A percentile compares a stretch with the other conserved stretches of the same genome.
These are phyloP conservation scores for Austroboletus festivus DNA, from an alignment of 768 basidiomycete species.

Conservation along the genomic window DNA sequence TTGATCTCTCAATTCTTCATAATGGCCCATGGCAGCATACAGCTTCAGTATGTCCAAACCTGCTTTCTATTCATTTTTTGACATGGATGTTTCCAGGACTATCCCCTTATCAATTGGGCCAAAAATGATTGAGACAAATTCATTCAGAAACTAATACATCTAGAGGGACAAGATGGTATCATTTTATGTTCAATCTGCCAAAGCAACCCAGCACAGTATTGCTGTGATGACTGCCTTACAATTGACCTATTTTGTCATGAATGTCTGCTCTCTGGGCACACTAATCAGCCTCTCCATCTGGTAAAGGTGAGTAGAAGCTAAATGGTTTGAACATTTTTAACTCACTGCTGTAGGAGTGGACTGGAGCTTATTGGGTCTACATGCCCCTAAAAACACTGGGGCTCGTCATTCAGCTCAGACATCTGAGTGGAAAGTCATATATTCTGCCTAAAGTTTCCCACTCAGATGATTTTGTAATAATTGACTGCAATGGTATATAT, in stretches of 20 bases:
- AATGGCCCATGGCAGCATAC: not conserved
- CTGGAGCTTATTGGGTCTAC: not conserved
- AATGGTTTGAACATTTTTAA: not conserved
- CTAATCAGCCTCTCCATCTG: not conserved
- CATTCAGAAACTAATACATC: not conserved
- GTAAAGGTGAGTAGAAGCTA: not conserved
- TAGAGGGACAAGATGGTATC: not conserved
- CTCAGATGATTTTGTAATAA: not conserved
- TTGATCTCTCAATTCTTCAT: not conserved
- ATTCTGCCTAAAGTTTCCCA: not conserved
- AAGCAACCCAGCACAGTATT: not conserved
- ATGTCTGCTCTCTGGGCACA: not conserved
- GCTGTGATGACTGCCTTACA: not conserved
- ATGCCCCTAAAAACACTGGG: not conserved
- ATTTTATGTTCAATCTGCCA: not conserved
- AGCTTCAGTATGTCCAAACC: not conserved
- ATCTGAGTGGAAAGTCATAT: not conserved
- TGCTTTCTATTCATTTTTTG: not conserved
- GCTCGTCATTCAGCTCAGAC: not conserved
- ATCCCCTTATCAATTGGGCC: not conserved
- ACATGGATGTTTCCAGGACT: not conserved
- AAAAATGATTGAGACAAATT: not conserved
- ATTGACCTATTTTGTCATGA: not conserved
- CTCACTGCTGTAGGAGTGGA: not conserved
- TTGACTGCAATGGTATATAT: not conserved